Evolutionary conservation across 2,329 filamentous ascomycete genomes (phyloP), one percentile per base, ranked within the genome.

Genomic region (Colletotrichum sp.): DNA sequence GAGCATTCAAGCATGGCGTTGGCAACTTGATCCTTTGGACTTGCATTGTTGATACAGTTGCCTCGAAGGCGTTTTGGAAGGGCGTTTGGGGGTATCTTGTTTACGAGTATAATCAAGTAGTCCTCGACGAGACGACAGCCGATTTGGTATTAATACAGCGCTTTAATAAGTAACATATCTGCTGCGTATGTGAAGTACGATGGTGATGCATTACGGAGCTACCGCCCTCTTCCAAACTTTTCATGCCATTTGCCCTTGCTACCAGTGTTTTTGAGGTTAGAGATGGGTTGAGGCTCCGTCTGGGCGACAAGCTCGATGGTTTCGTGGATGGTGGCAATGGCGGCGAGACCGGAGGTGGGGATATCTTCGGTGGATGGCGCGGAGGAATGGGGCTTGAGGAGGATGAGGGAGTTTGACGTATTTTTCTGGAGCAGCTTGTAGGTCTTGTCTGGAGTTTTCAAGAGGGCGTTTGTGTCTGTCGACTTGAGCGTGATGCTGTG

Each of bases 341-440:
- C 85, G 55, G 84, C 85, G 3, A 93, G 78, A 13, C 86, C 85
- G 3, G 83, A 15, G 30, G 32, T 44, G 63, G 75, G 71, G n/a
- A 66, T 63, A 16, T 71, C 9, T 83, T 77, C 18, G 74, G 71
- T 30, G 73, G 76, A 4, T 65, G 66, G 6, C 3, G 71, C 48
- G 8, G 79, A 62, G 26, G 79, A 77, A 10, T 80, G 77, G 4
- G 87, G 84, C 30, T 84, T 81, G 36, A 93, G 84, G 5, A 93
- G 82, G 79, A 93, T 89, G 63, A 93, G 86, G n/a, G 90, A 89
- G 80, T 93, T 93, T 62, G 92, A 93, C 0, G 92, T 93, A 81
- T 93, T 93, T 81, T 93, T 93, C 80, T 93, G 92, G 34, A 90
- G 90, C 63, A 93, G 86, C 8, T 87, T 87, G 83, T 92, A 93